Conservation (phyloP, 768 basidiomycete species). For the Leccinum pellstonianum region DNA sequence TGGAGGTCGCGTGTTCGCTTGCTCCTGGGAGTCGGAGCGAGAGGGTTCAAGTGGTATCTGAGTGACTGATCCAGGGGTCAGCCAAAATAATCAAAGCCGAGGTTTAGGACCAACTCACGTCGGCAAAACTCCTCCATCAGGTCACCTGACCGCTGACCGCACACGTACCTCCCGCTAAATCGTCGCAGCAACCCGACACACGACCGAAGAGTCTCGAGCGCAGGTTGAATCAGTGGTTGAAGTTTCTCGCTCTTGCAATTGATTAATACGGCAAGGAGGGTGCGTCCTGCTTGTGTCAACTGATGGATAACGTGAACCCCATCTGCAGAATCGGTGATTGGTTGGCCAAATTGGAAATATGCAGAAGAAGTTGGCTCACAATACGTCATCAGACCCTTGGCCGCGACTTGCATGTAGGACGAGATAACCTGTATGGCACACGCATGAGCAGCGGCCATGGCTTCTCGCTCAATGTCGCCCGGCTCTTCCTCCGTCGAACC, state of each 20-base stretch:
- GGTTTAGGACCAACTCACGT: slow-evolving; percentile 41
- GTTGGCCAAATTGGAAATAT: slow-evolving; percentile 8
- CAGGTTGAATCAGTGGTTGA: slow-evolving; percentile 74
- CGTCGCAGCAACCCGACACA: slow-evolving; percentile 85
- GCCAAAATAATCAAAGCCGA: slow-evolving; percentile 3
- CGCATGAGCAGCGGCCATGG: slow-evolving; percentile 71
- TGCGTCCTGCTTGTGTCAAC: slow-evolving; percentile 89
- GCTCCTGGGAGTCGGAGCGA: slow-evolving; percentile 48
- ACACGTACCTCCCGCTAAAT: slow-evolving; percentile 91
- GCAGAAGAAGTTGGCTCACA: slow-evolving; percentile 52
- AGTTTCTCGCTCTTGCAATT: slow-evolving; percentile 83
- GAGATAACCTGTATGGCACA: slow-evolving; percentile 81
- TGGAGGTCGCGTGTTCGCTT: slow-evolving; percentile 59
- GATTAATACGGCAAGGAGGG: slow-evolving; percentile 81
- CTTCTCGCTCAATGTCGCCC: slow-evolving; percentile 70
- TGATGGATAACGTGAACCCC: slow-evolving; percentile 96
- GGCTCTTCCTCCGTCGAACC: slow-evolving; percentile 50
- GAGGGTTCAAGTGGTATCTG: slow-evolving; percentile 82
- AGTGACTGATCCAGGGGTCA: slow-evolving; percentile 50
- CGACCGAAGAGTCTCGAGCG: slow-evolving; percentile 81
- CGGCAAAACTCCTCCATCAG: slow-evolving; percentile 95
- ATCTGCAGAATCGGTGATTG: slow-evolving; percentile 45
- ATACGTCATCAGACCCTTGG: slow-evolving; percentile 91
- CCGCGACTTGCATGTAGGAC: slow-evolving; percentile 80
- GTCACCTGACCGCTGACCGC: slow-evolving; percentile 87